Evolutionary conservation across 2,329 filamentous ascomycete genomes (phyloP).

Genomic region (Nigrospora osmanthi): DNA sequence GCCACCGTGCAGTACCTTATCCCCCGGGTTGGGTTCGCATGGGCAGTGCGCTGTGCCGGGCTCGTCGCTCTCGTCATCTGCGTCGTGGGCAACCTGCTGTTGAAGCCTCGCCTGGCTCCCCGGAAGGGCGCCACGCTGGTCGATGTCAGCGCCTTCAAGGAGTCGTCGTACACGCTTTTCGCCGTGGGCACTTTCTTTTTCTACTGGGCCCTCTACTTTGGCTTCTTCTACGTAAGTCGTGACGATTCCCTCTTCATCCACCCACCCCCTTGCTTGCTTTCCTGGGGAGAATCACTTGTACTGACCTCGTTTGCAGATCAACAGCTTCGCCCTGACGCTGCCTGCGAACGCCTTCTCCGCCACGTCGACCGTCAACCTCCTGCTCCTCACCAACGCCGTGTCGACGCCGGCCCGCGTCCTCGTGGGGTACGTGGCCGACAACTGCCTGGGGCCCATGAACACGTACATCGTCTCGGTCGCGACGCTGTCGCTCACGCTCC

Average conservation of each 20-base stretch:
- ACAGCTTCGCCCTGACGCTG: constrained; percentile 17
- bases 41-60: constrained; percentile 54
- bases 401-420: constrained; percentile 47
- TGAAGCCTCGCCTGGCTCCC: constrained; percentile 37
- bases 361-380: constrained; percentile 41
- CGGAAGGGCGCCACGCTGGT: constrained; percentile 29
- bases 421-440: constrained; percentile 45
- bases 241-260: not conserved
- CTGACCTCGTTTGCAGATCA: constrained; percentile 13
- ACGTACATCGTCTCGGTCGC: constrained; percentile 40
- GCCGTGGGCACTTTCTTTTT: constrained; percentile 27
- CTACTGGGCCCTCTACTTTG: constrained; percentile 46
- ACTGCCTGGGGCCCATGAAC: constrained; percentile 44
- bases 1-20: constrained; percentile 49
- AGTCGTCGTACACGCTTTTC: constrained; percentile 34
- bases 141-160: constrained; percentile 41
- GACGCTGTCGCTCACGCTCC: constrained; percentile 38
- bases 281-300: not conserved
- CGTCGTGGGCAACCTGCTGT: constrained; percentile 28
- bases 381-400: constrained; percentile 49
- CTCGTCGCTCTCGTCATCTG: constrained; percentile 48
- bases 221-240: constrained; percentile 39
- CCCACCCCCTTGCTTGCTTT: not conserved
- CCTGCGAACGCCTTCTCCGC: constrained; percentile 36
- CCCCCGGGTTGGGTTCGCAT: constrained; percentile 54